A percentile compares a stretch with the other conserved stretches of the same genome.
phyloP scores from a whole-genome alignment of 148 eudicot species.

The Rheum nobile region DNA sequence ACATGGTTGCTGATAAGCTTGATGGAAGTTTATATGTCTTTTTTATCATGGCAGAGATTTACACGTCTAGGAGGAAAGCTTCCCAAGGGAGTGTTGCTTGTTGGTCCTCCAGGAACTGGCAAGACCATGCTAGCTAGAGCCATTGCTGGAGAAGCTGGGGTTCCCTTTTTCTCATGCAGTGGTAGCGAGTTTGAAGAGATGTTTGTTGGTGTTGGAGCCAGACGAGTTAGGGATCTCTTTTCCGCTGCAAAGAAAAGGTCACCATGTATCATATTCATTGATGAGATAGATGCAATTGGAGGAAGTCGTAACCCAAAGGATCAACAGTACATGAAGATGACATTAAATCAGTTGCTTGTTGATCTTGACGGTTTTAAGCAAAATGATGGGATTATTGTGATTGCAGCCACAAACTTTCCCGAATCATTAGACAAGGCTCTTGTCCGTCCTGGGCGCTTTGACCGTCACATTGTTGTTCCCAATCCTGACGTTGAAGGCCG shows the following conservation, averaged over 20 bases:
- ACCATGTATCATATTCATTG: constrained; percentile 90
- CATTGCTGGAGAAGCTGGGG: constrained; percentile 99
- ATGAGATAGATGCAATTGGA: constrained; percentile 97
- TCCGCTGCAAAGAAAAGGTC: constrained; percentile 92
- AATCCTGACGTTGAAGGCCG: constrained; percentile 99
- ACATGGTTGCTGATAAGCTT: not conserved
- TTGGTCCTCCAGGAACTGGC: constrained; percentile 99
- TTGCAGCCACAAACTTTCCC: constrained; percentile 95
- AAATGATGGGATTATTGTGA: constrained; percentile 90
- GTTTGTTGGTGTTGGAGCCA: constrained; percentile 99
- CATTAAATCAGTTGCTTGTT: constrained; percentile 88
- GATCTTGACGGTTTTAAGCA: constrained; percentile 97
- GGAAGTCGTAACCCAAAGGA: constrained; percentile 98
- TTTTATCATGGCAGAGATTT: constrained; percentile 44
- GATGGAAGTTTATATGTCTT: constrained; percentile 8
- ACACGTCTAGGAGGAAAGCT: constrained; percentile 98
- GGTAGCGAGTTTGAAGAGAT: constrained; percentile 99
- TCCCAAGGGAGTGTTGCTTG: constrained; percentile 95
- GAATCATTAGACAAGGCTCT: constrained; percentile 94
- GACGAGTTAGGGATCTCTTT: constrained; percentile 93
- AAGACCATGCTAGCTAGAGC: constrained; percentile 99
- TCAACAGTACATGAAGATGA: constrained; percentile 99
- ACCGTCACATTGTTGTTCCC: constrained; percentile 89
- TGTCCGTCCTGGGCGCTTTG: constrained; percentile 95
- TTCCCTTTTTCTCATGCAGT: constrained; percentile 97